These are phyloP conservation scores for Xylariaceae sp. DNA, from an alignment of 2,329 filamentous ascomycete species.

Conservation along the genomic window DNA sequence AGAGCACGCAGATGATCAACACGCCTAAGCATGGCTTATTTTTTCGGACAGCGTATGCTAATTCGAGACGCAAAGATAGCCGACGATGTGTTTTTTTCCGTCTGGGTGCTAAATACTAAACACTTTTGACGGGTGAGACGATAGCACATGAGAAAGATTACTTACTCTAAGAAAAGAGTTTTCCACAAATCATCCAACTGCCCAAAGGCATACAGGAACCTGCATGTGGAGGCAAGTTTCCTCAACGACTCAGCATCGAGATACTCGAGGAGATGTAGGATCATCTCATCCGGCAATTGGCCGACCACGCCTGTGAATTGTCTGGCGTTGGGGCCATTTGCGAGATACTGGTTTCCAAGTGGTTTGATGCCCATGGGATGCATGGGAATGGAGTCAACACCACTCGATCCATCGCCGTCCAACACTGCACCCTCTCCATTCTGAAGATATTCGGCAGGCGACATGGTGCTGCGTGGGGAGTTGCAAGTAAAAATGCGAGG, in stretches of 20 bases:
- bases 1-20: background rate
- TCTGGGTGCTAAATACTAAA: background rate
- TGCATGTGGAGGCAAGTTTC: slow-evolving; percentile 70
- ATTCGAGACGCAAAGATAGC: background rate
- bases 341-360: slow-evolving; percentile 73
- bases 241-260: slow-evolving; percentile 60
- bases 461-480: slow-evolving; percentile 16
- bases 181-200: slow-evolving; percentile 87
- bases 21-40: slow-evolving; percentile 1
- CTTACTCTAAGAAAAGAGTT: slow-evolving; percentile 76
- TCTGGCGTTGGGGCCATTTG: slow-evolving; percentile 61
- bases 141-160: slow-evolving; percentile 25
- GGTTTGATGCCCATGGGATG: slow-evolving; percentile 85
- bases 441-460: slow-evolving; percentile 21
- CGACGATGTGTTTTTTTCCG: background rate
- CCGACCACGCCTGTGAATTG: slow-evolving; percentile 59
- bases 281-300: slow-evolving; percentile 71
- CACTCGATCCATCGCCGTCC: slow-evolving; percentile 14
- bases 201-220: slow-evolving; percentile 79
- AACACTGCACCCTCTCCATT: slow-evolving; percentile 16
- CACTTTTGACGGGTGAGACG: slow-evolving; percentile 1
- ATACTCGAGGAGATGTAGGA: slow-evolving; percentile 69
- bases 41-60: background rate
- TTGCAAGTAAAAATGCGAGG: background rate
- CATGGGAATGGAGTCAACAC: slow-evolving; percentile 52